Percentiles rank a stretch among this genome's conserved stretches.
Conservation (phyloP, 1,284 basidiomycete genomes). For the Moniliella sp. region DNA sequence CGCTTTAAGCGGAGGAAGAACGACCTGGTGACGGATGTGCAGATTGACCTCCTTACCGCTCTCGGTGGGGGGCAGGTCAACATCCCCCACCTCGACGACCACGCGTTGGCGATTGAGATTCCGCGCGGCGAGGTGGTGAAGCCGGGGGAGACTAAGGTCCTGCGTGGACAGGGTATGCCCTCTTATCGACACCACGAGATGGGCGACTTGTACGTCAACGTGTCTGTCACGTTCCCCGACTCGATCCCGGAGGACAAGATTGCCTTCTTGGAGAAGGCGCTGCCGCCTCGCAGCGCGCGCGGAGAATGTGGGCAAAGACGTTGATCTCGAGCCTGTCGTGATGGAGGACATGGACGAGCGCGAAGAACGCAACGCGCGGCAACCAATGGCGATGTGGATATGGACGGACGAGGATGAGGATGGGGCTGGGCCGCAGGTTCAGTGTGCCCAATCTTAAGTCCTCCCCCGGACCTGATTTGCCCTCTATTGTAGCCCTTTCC, state of each 20-base stretch:
- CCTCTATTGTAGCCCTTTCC: no score
- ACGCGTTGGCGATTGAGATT: constrained; percentile 61
- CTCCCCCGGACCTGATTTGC: no score
- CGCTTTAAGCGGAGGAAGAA: constrained; percentile 79
- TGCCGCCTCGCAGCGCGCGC: constrained; percentile 55
- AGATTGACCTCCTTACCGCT: constrained; percentile 80
- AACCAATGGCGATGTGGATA: no score
- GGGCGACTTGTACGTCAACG: constrained; percentile 74
- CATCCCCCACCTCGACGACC: constrained; percentile 83
- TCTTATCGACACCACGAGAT: constrained; percentile 89
- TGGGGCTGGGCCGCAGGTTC: constrained; percentile 20
- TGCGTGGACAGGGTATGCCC: constrained; percentile 89
- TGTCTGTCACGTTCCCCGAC: constrained; percentile 76
- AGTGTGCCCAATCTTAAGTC: constrained; percentile 22
- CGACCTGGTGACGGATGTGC: constrained; percentile 65
- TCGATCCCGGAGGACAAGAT: constrained; percentile 50
- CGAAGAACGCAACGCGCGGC: constrained; percentile 40
- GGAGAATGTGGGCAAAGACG: constrained; percentile 50
- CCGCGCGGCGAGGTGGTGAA: constrained; percentile 70
- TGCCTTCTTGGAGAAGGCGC: constrained; percentile 58
- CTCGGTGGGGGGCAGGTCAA: constrained; percentile 74
- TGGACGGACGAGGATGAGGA: constrained; percentile 42
- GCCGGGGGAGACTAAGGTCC: constrained; percentile 71
- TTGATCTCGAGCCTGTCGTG: constrained; percentile 59
- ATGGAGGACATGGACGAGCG: constrained; percentile 55